Evolutionary conservation across 1,284 basidiomycete genomes (phyloP), one percentile per base, ranked within the genome.

Genomic region (Cryptococcus sp.): DNA sequence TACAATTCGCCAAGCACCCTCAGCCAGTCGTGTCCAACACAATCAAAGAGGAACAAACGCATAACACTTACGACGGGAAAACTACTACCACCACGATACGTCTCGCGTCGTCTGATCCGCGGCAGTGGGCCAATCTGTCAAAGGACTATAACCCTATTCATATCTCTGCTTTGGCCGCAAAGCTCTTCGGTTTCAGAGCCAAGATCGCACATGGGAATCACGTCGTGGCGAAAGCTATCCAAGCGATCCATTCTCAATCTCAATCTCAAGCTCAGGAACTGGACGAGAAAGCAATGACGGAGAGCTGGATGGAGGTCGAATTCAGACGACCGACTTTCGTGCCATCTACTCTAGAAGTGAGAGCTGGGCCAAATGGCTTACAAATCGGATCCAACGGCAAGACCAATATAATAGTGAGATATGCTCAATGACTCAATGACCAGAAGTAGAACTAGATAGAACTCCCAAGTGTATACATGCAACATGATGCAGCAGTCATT

Each of bases 121-220:
- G 15, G 5, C 41, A 13, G 5, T 66, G 65, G 65, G 60, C 62
- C 4, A 15, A 26, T 1, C 37, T 66, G 8, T 66, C 59, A 13
- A 62, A 59, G 47, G 65, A 66, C 38, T 66, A 62, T 50, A 66
- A 66, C 48, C 65, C 62, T 8, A 66, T 66, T 22, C 65, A 66
- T 37, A 46, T 58, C 3, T 60, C 51, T 16, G 20, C 23, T 22
- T 13, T 56, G 25, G 52, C 55, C 22, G 65, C 65, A 3, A 60
- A 41, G 44, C n/a, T 61, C 1, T 50, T 66, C n/a, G 65, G 65
- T 0, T 59, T 66, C 47, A 56, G 43, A 16, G 34, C 25, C 11
- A 50, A 26, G 10, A 64, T 66, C 25, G 65, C 65, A 0, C 65
- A 66, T 43, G 65, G 65, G 7, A 64, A 62, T 52, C 57, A 61